Base-by-base conservation (phyloP, 1,284 basidiomycete genomes). In the Irpex lacteus region DNA sequence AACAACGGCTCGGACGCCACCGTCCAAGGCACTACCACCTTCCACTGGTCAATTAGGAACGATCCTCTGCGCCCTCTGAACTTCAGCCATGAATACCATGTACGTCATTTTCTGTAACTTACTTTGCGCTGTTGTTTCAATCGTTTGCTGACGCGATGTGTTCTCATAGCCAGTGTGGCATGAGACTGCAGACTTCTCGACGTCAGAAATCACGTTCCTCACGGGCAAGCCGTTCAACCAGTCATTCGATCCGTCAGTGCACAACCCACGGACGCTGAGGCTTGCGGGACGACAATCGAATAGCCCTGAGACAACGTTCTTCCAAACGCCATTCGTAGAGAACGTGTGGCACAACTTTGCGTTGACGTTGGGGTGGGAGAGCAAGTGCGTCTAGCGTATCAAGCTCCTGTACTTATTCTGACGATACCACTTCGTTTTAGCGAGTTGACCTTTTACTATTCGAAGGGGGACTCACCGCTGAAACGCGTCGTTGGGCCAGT, bases 341-440 rank as follows among this genome's bases (percentile, higher is more conserved):
- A 21, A 56, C 26, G 54, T 56, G 26, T 56, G 54, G 54, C 54
- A 56, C 26, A 56, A 56, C 26, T 56, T 56, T 56, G 54, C 54
- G 54, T 18, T 56, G 26, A 56, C 32, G 26, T 36, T 56, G 26
- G 32, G 54, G 13, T 56, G 54, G 54, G 34, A 19, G 15, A 56
- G 9, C 54, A 56, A 56, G 54, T 56, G n/a, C 5, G 54, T 56
- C 54, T 56, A n/a, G n/a, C n/a, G n/a, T n/a, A n/a, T n/a, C n/a
- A n/a, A n/a, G n/a, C n/a, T n/a, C n/a, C n/a, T n/a, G n/a, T n/a
- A n/a, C n/a, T n/a, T n/a, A n/a, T n/a, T n/a, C n/a, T 32, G 34
- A 13, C 6, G 13, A 56, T 19, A 53, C 52, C n/a, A 18, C 13
- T 53, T 19, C 21, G 9, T 9, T 6, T 18, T 21, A 56, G 54